Evolutionary conservation across 352 stramenopile species (phyloP).

Genomic region (Phytophthora pseudosyringae): DNA sequence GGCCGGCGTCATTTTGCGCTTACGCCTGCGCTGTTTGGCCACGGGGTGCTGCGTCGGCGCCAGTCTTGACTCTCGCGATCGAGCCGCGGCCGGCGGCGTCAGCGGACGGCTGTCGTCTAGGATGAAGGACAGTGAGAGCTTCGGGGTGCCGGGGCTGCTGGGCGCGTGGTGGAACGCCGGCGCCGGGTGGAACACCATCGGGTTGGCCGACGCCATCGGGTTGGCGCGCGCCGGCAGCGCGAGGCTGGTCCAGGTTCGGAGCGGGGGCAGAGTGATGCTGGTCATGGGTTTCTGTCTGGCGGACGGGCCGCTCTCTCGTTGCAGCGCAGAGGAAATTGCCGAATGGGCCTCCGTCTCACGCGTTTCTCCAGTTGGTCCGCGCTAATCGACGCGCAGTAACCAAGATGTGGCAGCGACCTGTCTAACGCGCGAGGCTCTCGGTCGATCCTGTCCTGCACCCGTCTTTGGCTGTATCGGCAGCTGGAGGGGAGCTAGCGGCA

Average conservation of each 20-base stretch:
- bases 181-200: slow-evolving; percentile 17
- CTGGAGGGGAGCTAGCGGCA: slow-evolving; percentile 18
- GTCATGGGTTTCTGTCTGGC: slow-evolving; percentile 6
- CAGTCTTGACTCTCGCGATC: slow-evolving; percentile 1
- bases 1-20: slow-evolving; percentile 11
- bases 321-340: slow-evolving; percentile 5
- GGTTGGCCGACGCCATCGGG: slow-evolving; percentile 2
- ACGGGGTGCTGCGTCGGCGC: slow-evolving; percentile 6
- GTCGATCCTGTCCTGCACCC: slow-evolving; percentile 13
- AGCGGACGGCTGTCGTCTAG: slow-evolving; percentile 29
- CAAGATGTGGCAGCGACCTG: slow-evolving; percentile 19
- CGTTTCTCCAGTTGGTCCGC: slow-evolving; percentile 12
- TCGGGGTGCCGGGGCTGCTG: slow-evolving; percentile 13
- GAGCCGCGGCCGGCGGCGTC: slow-evolving; percentile 5
- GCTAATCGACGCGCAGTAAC: slow-evolving; percentile 20
- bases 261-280: slow-evolving; percentile 23
- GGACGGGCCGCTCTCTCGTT: slow-evolving; percentile 1
- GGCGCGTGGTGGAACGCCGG: slow-evolving; percentile 2
- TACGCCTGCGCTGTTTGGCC: slow-evolving; percentile 18
- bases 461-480: slow-evolving; percentile 15
- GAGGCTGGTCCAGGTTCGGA: slow-evolving; percentile 12
- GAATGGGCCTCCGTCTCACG: slow-evolving; percentile 22
- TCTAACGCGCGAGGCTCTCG: slow-evolving; percentile 19
- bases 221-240: slow-evolving; percentile 8
- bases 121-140: slow-evolving; percentile 37